Base-by-base conservation (phyloP, 176 grass and related monocot species). In the Hyparrhenia diplandra region DNA sequence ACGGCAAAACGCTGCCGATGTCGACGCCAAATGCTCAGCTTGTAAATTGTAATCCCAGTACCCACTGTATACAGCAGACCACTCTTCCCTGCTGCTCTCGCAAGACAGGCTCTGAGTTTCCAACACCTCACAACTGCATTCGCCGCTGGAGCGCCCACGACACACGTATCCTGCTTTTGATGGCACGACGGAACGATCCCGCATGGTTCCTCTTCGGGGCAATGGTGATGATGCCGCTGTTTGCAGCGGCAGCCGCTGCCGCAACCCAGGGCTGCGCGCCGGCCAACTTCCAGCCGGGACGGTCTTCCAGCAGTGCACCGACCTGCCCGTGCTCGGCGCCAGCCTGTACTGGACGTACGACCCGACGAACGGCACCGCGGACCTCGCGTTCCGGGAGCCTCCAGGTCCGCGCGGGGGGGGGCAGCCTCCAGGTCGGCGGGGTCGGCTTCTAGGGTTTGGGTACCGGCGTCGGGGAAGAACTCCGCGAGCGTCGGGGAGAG, bases 271-370 rank as follows among this genome's bases (percentile, higher is more conserved):
- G 23, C 45, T 80, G 77, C 43, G n/a, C 63, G 77, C 24, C 64
- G n/a, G 81, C 86, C 39, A 84, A 23, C 70, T 95, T 95, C 84
- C 91, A 85, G 59, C 36, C 51, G 2, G 87, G 82, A 18, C 55
- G 85, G 6, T 67, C 80, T 98, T 89, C 80, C 40, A 32, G 43
- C 25, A 20, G 28, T 98, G 95, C 84, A 49, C 4, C 88, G 1
- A 82, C n/a, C 86, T 98, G 12, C 77, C 81, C 7, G 87, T 82
- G 80, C 90, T 98, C 30, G 75, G 75, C 12, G 83, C 92, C 23
- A 82, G 37, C 79, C 52, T 95, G 57, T 45, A 93, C 88, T 98
- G 92, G 92, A 93, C 90, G 49, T 95, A 95, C 85, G 72, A 95
- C 72, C n/a, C 84, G 0, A 67, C 1, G 18, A 95, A 91, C 62